Conservation (phyloP, 2,329 filamentous ascomycete species). For the Monilinia aucupariae region DNA sequence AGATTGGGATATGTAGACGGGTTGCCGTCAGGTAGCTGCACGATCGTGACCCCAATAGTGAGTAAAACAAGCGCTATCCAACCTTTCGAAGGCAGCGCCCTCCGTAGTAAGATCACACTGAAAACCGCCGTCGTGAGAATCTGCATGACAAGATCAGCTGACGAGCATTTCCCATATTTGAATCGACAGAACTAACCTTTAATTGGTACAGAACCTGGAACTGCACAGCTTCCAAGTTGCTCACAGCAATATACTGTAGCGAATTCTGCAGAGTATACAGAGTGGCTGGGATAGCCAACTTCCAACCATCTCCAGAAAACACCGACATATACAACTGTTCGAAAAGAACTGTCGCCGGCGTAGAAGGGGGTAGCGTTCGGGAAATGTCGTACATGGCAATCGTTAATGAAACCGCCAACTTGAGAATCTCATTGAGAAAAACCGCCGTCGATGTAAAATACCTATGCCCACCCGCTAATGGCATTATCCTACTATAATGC, state of each 20-base stretch:
- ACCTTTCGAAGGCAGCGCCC: constrained; percentile 63
- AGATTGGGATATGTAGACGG: constrained; percentile 54
- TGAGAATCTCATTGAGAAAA: constrained; percentile 87
- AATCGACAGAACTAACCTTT: constrained; percentile 50
- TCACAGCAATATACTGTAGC: constrained; percentile 87
- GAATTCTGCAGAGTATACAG: constrained; percentile 90
- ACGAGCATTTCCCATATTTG: neutral
- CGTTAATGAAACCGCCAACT: constrained; percentile 78
- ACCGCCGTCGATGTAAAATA: constrained; percentile 94
- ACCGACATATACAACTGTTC: constrained; percentile 73
- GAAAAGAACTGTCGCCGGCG: constrained; percentile 74
- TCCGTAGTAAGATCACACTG: constrained; percentile 70
- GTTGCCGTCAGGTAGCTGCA: constrained; percentile 67
- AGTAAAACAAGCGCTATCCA: constrained; percentile 79
- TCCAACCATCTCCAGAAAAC: constrained; percentile 90
- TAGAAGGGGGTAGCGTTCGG: constrained; percentile 67
- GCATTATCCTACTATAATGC: constrained; percentile 94
- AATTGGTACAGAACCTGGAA: constrained; percentile 93
- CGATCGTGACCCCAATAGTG: constrained; percentile 75
- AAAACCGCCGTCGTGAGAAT: constrained; percentile 87
- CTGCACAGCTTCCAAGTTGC: constrained; percentile 84
- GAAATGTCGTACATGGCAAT: constrained; percentile 87
- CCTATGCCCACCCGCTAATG: constrained; percentile 72
- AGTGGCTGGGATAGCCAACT: constrained; percentile 79
- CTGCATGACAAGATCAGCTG: constrained; percentile 35